Percentiles rank a stretch among this genome's conserved stretches.
phyloP scores from a whole-genome alignment of 2,329 filamentous ascomycete species.

The Pseudocercospora eumusae region DNA sequence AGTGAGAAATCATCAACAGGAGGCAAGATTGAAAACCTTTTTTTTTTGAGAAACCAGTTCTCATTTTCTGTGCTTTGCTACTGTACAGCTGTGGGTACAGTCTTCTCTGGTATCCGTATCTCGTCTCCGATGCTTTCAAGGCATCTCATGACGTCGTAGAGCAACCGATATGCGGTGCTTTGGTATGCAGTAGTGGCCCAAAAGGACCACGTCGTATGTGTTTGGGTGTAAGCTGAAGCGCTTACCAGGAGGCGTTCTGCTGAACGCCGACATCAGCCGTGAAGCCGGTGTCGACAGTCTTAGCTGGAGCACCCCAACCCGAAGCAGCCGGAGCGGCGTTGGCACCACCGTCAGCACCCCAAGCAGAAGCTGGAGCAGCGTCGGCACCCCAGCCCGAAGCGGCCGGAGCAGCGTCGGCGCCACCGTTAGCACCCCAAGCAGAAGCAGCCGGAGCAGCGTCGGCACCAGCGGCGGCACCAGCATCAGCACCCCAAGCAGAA shows the following conservation, averaged over 20 bases:
- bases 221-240: neutral
- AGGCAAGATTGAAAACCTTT: too few relatives aligned
- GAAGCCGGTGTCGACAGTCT: constrained; percentile 27
- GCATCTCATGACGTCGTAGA: neutral
- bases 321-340: constrained; percentile 13
- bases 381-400: constrained; percentile 10
- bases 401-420: constrained; percentile 12
- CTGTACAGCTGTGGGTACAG: constrained; percentile 9
- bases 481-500: too few relatives aligned
- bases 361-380: constrained; percentile 13
- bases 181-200: neutral
- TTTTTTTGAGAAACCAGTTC: constrained; percentile 8
- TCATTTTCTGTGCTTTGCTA: neutral
- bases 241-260: constrained; percentile 22
- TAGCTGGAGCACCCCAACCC: constrained; percentile 8
- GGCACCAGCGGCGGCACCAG: constrained; percentile 4
- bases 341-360: constrained; percentile 6
- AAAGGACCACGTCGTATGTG: neutral
- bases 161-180: neutral
- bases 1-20: too few relatives aligned
- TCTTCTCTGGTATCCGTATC: neutral
- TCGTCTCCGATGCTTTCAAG: neutral
- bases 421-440: constrained; percentile 8
- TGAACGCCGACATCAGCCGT: constrained; percentile 22
- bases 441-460: constrained; percentile 13